phyloP scores from a whole-genome alignment of 2,329 filamentous ascomycete species.

The Calonectria pteridis region DNA sequence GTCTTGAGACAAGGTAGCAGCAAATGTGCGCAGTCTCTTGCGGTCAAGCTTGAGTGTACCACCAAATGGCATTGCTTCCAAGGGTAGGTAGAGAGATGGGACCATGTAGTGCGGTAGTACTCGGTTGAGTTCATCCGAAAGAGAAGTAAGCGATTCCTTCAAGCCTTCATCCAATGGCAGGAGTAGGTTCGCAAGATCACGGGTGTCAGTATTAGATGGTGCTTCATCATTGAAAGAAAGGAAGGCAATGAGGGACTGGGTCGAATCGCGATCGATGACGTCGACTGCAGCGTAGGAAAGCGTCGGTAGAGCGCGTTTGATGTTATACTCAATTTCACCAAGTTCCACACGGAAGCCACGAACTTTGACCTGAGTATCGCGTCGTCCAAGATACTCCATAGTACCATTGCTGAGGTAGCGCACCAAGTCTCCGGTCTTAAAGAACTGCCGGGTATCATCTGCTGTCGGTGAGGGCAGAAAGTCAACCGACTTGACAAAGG shows the following conservation, averaged over 20 bases:
- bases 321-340: constrained; percentile 42
- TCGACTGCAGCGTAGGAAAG: constrained; percentile 34
- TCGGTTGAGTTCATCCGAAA: constrained; percentile 5
- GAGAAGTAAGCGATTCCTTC: neutral
- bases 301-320: constrained; percentile 25
- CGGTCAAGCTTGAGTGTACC: constrained; percentile 37
- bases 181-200: neutral
- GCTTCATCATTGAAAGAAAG: neutral
- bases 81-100: constrained; percentile 14
- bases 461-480: neutral
- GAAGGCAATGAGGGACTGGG: constrained; percentile 17
- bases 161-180: neutral
- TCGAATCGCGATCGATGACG: constrained; percentile 5
- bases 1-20: neutral
- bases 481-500: constrained; percentile 18
- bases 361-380: constrained; percentile 47
- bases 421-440: constrained; percentile 50
- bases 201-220: neutral
- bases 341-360: constrained; percentile 48
- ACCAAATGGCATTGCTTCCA: constrained; percentile 32
- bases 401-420: constrained; percentile 39
- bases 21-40: constrained; percentile 1
- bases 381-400: constrained; percentile 46
- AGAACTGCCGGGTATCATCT: constrained; percentile 37
- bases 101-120: constrained; percentile 36